Evolutionary conservation across 1,139 yeast species (phyloP), one percentile per base, ranked within the genome.

Genomic region (Geotrichum bryndzae): DNA sequence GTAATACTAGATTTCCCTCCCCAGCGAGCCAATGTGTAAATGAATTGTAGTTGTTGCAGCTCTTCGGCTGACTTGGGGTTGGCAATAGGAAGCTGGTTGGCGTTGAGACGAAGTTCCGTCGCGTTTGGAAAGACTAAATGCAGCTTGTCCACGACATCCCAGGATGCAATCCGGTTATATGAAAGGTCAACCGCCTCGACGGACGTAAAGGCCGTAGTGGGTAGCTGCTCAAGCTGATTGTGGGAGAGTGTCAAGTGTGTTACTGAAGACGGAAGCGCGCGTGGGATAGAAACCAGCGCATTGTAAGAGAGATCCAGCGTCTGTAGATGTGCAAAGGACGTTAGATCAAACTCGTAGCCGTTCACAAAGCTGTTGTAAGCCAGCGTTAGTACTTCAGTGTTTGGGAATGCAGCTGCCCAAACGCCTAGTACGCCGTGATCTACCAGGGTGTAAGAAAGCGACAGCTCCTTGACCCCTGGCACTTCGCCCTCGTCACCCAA

Each of bases 1-100:
- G 11, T 25, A 1, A 60, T 53, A 0, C 86, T 59, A 0, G 66
- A 63, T 1, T 71, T 70, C 25, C 68, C 62, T 11, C 69, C 68
- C 50, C 84, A 73, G 46, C 92, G 74, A 0, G 86, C 85, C 23
- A 88, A 77, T 5, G 83, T 67, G 54, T 77, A 76, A 4, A 77
- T 68, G 2, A 76, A 68, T 75, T 73, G 57, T 75, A 61, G 31
- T 54, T 61, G 35, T 46, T 79, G 59, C 80, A 79, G 2, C 73
- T 67, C 0, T 29, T 77, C 68, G 10, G 63, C 68, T 8, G 59
- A 50, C 11, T 65, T 66, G 10, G 62, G 33, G 3, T 66, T 54
- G 22, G 15, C 13, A 18, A 66, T 65, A 63, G 79, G 78, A 0
- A 87, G 51, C 0, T 89, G 86, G 66, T 87, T 87, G 4, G 77